A percentile compares a stretch with the other conserved stretches of the same genome.
These are phyloP conservation scores for Fusarium poae DNA, from an alignment of 2,329 filamentous ascomycete genomes.

Conservation along the genomic window DNA sequence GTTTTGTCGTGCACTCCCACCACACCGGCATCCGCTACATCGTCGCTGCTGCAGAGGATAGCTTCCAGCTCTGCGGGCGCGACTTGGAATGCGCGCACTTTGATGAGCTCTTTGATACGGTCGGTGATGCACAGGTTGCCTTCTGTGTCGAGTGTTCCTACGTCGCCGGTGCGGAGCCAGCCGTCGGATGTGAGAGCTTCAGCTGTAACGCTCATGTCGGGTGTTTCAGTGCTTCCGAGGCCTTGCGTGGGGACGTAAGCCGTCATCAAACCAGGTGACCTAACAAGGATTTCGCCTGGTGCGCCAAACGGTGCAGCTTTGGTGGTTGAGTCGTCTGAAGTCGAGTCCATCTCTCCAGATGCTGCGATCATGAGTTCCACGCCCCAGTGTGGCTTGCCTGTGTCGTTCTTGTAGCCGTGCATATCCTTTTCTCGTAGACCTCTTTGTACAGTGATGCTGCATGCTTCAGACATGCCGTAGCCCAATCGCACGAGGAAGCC, in stretches of 20 bases:
- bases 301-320: constrained; percentile 60
- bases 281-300: constrained; percentile 74
- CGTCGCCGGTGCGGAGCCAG: constrained; percentile 80
- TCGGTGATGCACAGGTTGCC: constrained; percentile 76
- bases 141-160: constrained; percentile 68
- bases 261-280: constrained; percentile 73
- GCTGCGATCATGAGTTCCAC: constrained; percentile 75
- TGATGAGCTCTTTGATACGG: constrained; percentile 76
- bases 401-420: constrained; percentile 67
- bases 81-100: constrained; percentile 71
- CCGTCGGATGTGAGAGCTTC: constrained; percentile 65
- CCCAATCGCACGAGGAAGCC: constrained; percentile 69
- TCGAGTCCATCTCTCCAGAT: constrained; percentile 53
- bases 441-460: constrained; percentile 72
- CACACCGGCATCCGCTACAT: constrained; percentile 74
- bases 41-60: constrained; percentile 53
- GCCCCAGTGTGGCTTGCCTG: constrained; percentile 74
- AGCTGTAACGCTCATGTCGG: constrained; percentile 55
- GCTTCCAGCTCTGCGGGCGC: constrained; percentile 65
- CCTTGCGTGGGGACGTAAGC: constrained; percentile 75
- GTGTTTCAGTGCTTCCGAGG: constrained; percentile 24
- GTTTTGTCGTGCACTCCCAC: constrained; percentile 68
- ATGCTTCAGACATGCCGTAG: constrained; percentile 81
- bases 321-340: constrained; percentile 44
- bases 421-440: constrained; percentile 64